Conservation (phyloP, 495 filamentous ascomycete genomes). For the Aspergillus sclerotiicarbonarius region DNA sequence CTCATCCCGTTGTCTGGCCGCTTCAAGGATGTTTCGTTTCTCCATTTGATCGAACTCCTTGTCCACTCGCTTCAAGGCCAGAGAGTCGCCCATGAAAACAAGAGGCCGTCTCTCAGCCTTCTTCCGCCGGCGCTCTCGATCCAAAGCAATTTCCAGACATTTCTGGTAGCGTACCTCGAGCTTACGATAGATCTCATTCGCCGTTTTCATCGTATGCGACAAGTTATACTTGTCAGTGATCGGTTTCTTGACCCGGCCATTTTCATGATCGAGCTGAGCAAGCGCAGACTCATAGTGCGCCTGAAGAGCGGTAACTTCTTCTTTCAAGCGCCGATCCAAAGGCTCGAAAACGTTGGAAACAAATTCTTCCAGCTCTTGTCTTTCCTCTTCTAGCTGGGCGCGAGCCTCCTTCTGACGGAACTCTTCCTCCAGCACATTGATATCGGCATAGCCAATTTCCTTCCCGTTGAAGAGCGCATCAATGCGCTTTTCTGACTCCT, state of each 20-base stretch:
- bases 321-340: conserved; percentile 50
- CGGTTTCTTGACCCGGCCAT: conserved; percentile 35
- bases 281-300: conserved; percentile 48
- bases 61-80: conserved; percentile 47
- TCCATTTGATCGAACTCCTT: conserved; percentile 55
- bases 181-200: conserved; percentile 46
- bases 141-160: conserved; percentile 49
- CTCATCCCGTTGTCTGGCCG: conserved; percentile 48
- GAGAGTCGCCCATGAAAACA: conserved; percentile 50
- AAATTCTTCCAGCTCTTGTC: conserved; percentile 53
- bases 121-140: conserved; percentile 52
- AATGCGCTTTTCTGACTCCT: conserved; percentile 53
- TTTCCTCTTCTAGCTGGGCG: conserved; percentile 54
- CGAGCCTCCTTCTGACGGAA: conserved; percentile 56
- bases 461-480: conserved; percentile 58
- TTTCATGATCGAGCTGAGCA: conserved; percentile 42
- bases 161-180: conserved; percentile 52
- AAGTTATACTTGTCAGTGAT: conserved; percentile 33
- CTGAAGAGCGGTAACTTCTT: conserved; percentile 51
- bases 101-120: conserved; percentile 51
- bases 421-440: conserved; percentile 57
- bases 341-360: conserved; percentile 51
- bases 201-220: conserved; percentile 45
- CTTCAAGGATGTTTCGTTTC: conserved; percentile 49
- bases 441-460: conserved; percentile 61